These are phyloP conservation scores for Ceratopteris richardii DNA, from an alignment of 75 land plant genomes.

Conservation along the genomic window DNA sequence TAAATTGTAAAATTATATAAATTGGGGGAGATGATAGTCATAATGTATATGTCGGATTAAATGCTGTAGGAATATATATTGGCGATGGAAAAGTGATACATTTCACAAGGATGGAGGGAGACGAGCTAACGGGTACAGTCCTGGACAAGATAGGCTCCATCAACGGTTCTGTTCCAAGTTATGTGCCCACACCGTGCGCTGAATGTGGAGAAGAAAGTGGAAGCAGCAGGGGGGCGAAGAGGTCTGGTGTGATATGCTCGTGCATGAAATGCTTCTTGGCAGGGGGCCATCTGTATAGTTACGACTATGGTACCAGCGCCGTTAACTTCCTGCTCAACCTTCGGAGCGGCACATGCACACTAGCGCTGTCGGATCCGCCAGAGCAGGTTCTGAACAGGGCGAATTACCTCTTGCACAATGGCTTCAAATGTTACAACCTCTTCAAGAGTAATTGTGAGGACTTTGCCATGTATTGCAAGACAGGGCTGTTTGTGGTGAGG, in stretches of 20 bases:
- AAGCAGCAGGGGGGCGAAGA: constrained; percentile 25
- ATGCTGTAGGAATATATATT: constrained; percentile 68
- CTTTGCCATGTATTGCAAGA: constrained; percentile 72
- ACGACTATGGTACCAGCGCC: constrained; percentile 62
- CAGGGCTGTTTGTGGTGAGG: constrained; percentile 65
- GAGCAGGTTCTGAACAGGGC: constrained; percentile 80
- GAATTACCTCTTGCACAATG: constrained; percentile 53
- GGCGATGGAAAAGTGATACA: constrained; percentile 76
- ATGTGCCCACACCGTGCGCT: too few species aligned
- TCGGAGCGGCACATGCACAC: constrained; percentile 93
- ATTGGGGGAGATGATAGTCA: too few species aligned
- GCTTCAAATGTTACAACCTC: constrained; percentile 77
- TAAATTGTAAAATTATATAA: too few species aligned
- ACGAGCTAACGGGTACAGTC: constrained; percentile 62
- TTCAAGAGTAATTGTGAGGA: constrained; percentile 91
- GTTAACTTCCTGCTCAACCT: constrained; percentile 72
- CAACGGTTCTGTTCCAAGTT: too few species aligned
- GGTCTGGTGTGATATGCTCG: constrained; percentile 64
- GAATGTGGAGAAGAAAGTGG: too few species aligned
- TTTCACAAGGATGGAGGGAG: constrained; percentile 70
- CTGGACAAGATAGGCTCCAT: too few species aligned
- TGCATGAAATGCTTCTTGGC: constrained; percentile 84
- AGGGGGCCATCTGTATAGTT: constrained; percentile 65
- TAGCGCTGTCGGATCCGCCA: constrained; percentile 58
- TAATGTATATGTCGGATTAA: too few species aligned